These are phyloP conservation scores for Leccinum barrowsii DNA, from an alignment of 768 basidiomycete species.

Conservation along the genomic window DNA sequence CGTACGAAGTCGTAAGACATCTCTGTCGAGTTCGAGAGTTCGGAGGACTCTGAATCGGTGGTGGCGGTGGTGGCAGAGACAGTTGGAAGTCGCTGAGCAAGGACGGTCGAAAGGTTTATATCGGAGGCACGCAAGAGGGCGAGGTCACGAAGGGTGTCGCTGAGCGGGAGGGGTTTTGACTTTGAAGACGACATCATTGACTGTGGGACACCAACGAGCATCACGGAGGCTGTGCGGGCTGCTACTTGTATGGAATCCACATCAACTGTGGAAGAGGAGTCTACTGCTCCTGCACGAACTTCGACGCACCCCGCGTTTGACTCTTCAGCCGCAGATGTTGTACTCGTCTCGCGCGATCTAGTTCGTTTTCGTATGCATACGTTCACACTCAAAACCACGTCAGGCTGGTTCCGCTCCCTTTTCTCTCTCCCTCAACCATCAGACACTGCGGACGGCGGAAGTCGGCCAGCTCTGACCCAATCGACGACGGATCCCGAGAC, in stretches of 20 bases:
- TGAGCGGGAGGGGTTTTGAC: conserved; percentile 47
- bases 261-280: not conserved
- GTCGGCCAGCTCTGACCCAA: conserved; percentile 8
- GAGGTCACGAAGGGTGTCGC: conserved; percentile 64
- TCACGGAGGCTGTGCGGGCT: not conserved
- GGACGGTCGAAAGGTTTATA: conserved; percentile 35
- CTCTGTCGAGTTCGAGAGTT: conserved; percentile 24
- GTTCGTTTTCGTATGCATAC: conserved; percentile 48
- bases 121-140: conserved; percentile 65
- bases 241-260: conserved; percentile 10
- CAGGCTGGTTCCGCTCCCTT: conserved; percentile 55
- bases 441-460: not conserved
- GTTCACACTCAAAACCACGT: conserved; percentile 56
- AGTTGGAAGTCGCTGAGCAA: conserved; percentile 13
- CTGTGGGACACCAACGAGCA: not conserved
- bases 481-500: conserved; percentile 28
- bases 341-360: conserved; percentile 41
- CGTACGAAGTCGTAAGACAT: conserved; percentile 58
- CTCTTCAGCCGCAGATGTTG: conserved; percentile 51
- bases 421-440: conserved; percentile 50
- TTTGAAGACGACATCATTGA: conserved; percentile 30
- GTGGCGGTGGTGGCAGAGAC: not conserved
- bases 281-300: not conserved
- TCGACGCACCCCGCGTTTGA: conserved; percentile 48
- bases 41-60: conserved; percentile 6